These are phyloP conservation scores for Aspergillus spinulosporus DNA, from an alignment of 2,329 filamentous ascomycete species.

Conservation along the genomic window DNA sequence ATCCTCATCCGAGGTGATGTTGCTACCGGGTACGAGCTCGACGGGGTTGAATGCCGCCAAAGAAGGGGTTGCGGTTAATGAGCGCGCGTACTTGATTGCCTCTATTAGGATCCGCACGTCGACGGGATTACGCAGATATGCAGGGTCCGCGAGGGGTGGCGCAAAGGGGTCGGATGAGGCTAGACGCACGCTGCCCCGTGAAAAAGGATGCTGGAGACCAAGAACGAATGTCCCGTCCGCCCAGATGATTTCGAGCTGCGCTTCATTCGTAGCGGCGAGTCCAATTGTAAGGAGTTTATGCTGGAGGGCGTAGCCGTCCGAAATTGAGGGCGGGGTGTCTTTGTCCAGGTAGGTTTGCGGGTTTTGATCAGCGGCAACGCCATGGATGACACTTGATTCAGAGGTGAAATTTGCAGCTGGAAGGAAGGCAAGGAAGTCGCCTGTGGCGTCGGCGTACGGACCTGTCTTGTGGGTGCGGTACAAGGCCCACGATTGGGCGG, in stretches of 20 bases:
- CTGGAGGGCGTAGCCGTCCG: constrained; percentile 7
- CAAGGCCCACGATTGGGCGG: background rate
- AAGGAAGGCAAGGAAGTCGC: constrained; percentile 12
- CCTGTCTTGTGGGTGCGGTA: constrained; percentile 7
- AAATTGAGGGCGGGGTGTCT: background rate
- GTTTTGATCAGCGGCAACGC: background rate
- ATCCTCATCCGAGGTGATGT: background rate
- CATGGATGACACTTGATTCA: background rate
- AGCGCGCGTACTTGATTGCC: constrained; percentile 2
- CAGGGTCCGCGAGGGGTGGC: background rate
- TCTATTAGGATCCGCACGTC: constrained; percentile 4
- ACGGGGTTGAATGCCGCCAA: background rate
- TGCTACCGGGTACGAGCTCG: constrained; percentile 1
- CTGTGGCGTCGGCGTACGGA: constrained; percentile 14
- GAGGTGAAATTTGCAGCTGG: constrained; percentile 3
- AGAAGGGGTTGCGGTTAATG: background rate
- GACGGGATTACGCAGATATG: constrained; percentile 4
- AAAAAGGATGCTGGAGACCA: constrained; percentile 10
- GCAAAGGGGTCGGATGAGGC: constrained; percentile 3
- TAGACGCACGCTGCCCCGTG: constrained; percentile 8
- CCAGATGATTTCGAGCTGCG: constrained; percentile 14
- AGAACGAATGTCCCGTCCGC: constrained; percentile 11
- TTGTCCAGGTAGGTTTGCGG: background rate
- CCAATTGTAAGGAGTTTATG: constrained; percentile 3
- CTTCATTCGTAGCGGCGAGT: constrained; percentile 4